Evolutionary conservation across 2,329 filamentous ascomycete species (phyloP).

Genomic region (Berkeleyomyces basicola): DNA sequence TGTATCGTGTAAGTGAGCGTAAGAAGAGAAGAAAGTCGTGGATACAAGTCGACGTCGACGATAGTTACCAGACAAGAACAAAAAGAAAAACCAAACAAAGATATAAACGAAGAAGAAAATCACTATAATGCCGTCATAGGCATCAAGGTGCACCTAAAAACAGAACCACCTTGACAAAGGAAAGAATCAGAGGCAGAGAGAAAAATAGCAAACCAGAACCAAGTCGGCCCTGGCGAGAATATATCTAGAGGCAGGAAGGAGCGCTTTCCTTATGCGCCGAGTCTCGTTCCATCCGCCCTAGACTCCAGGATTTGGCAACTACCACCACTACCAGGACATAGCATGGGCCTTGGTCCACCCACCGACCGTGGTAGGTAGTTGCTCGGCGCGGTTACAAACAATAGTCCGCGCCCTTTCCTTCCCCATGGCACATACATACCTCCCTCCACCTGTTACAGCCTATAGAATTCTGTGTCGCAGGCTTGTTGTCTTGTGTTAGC

Average conservation of each 20-base stretch:
- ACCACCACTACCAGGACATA: neutral
- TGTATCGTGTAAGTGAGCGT: neutral
- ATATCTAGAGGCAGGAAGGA: neutral
- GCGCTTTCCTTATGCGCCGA: neutral
- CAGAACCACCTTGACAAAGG: neutral
- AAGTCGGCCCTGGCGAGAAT: neutral
- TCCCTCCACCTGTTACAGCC: neutral
- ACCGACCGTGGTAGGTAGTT: neutral
- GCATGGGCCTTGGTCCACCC: neutral
- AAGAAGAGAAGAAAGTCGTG: constrained; percentile 1
- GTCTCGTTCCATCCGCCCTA: neutral
- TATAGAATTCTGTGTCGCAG: neutral
- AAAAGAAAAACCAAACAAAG: neutral
- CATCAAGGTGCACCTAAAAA: neutral
- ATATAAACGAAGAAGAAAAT: neutral
- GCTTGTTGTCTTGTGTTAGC: neutral
- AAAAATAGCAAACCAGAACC: neutral
- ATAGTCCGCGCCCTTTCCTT: neutral
- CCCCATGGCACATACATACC: neutral
- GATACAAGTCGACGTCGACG: neutral
- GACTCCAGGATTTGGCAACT: neutral
- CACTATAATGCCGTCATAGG: neutral
- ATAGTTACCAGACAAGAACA: neutral
- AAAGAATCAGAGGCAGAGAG: neutral
- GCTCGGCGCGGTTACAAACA: neutral